Conservation (phyloP, 2,329 filamentous ascomycete genomes). For the Acrocalymma vagum region DNA sequence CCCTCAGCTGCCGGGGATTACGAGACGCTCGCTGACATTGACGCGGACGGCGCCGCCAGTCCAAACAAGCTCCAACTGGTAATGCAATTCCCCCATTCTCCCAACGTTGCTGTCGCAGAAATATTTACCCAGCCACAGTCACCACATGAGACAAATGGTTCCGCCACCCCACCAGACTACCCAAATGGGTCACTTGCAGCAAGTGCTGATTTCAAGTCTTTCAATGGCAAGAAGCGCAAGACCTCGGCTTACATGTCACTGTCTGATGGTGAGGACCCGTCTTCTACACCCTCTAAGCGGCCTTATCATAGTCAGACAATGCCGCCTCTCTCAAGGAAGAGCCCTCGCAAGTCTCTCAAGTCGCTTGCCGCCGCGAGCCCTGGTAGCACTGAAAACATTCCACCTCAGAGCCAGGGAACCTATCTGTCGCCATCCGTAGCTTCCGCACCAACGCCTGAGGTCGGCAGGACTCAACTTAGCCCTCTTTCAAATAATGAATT, state of each 20-base stretch:
- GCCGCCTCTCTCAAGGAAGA: slow-evolving; percentile 32
- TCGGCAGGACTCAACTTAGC: slow-evolving; percentile 32
- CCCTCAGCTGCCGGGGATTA: slow-evolving; percentile 39
- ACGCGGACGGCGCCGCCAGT: slow-evolving; percentile 33
- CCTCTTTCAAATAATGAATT: slow-evolving; percentile 38
- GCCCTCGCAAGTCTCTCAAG: slow-evolving; percentile 39
- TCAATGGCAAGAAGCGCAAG: slow-evolving; percentile 43
- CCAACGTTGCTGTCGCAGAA: too few species aligned
- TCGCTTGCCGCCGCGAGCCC: slow-evolving; percentile 28
- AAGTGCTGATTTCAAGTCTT: slow-evolving; percentile 29
- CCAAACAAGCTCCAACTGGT: slow-evolving; percentile 16
- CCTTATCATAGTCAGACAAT: slow-evolving; percentile 34
- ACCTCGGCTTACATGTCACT: slow-evolving; percentile 36
- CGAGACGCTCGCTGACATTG: slow-evolving; percentile 40
- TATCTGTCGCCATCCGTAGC: slow-evolving; percentile 27
- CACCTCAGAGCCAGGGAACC: slow-evolving; percentile 29
- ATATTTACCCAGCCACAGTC: slow-evolving; percentile 34
- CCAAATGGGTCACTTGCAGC: slow-evolving; percentile 24
- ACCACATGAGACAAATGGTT: slow-evolving; percentile 37
- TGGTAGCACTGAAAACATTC: slow-evolving; percentile 35
- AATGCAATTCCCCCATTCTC: slow-evolving; percentile 5
- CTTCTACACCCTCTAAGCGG: slow-evolving; percentile 34
- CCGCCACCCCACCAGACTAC: slow-evolving; percentile 31
- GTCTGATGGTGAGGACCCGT: slow-evolving; percentile 41
- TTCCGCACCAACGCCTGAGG: slow-evolving; percentile 23